Base-by-base conservation (phyloP, 208 protist genomes). In the Borovskyia barvae region DNA sequence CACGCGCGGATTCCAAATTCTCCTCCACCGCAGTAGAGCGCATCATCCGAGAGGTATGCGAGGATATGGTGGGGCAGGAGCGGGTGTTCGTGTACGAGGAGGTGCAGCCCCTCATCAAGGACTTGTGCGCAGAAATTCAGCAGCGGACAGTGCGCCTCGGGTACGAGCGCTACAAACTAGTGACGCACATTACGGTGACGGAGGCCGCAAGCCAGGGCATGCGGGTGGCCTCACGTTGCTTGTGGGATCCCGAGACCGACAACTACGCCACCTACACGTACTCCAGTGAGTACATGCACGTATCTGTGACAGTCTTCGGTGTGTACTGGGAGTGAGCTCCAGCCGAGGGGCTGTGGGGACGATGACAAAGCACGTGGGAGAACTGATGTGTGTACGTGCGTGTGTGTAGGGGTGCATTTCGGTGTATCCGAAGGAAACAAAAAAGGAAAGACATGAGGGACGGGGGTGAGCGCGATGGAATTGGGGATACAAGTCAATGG, bases 221-320 rank as follows among this genome's bases (percentile, higher is more conserved):
- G 37, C 77, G 92, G 17, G 77, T 97, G 36, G 80, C 77, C 9
- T 91, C 85, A 9, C 80, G 90, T 24, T 95, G 86, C 49, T 49
- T 97, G 61, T 97, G 92, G 90, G 92, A 97, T 60, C 87, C 90
- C 6, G 87, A 91, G 22, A 91, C 80, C 41, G 91, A 96, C 69
- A 94, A 94, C 65, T 94, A 93, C 69, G 90, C 90, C 9, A 39
- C 80, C 9, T 85, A 80, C 73, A 90, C 80, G 14, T 82, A 87
- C 66, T 81, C 78, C 24, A 95, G 64, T 20, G 76, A 86, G 67
- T 52, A 72, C 25, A 92, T 93, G 79, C 80, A 92, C 54, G 67
- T 92, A 22, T 84, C 66, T 29, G 61, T 92, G 9, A 71, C 84
- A 5, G 70, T 90, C 32, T 95, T 88, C 51, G 85, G 72, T 11